These are phyloP conservation scores for Botrytis sinoallii DNA, from an alignment of 2,329 filamentous ascomycete genomes.

Conservation along the genomic window DNA sequence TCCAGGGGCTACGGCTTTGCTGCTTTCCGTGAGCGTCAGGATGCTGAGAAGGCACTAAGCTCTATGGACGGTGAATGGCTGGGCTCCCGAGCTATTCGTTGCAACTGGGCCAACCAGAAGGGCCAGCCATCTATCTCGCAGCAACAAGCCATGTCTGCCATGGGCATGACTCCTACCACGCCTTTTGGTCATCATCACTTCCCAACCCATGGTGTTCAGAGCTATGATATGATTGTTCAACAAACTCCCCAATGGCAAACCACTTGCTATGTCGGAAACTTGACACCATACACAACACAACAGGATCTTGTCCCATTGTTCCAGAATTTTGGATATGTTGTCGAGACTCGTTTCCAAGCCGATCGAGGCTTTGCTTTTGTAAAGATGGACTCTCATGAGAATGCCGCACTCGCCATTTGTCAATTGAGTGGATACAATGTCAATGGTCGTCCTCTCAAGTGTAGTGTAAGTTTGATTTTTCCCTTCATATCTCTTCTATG, in stretches of 20 bases:
- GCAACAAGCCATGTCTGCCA: slow-evolving; percentile 93
- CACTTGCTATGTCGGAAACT: slow-evolving; percentile 94
- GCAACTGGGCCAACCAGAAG: slow-evolving; percentile 99
- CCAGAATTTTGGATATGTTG: slow-evolving; percentile 97
- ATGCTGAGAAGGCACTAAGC: slow-evolving; percentile 93
- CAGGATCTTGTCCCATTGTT: slow-evolving; percentile 97
- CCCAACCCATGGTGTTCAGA: slow-evolving; percentile 92
- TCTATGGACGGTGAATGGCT: slow-evolving; percentile 99
- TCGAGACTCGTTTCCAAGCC: slow-evolving; percentile 96
- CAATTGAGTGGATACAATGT: slow-evolving; percentile 98
- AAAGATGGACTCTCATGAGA: slow-evolving; percentile 99
- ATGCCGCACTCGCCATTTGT: slow-evolving; percentile 97
- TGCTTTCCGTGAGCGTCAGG: slow-evolving; percentile 87
- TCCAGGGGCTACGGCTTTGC: slow-evolving; percentile 98
- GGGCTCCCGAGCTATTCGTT: slow-evolving; percentile 94
- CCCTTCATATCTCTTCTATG: slow-evolving; percentile 20
- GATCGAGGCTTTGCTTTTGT: slow-evolving; percentile 98
- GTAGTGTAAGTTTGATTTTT: slow-evolving; percentile 71
- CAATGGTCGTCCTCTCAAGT: slow-evolving; percentile 94
- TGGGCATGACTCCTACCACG: slow-evolving; percentile 97
- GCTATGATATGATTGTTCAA: slow-evolving; percentile 93
- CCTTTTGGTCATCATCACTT: slow-evolving; percentile 97
- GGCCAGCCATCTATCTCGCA: slow-evolving; percentile 98
- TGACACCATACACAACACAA: slow-evolving; percentile 96
- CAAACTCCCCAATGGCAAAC: slow-evolving; percentile 99